A percentile compares a stretch with the other conserved stretches of the same genome.
phyloP scores from a whole-genome alignment of 2,329 filamentous ascomycete genomes.

The Westerdykella aurantiaca region DNA sequence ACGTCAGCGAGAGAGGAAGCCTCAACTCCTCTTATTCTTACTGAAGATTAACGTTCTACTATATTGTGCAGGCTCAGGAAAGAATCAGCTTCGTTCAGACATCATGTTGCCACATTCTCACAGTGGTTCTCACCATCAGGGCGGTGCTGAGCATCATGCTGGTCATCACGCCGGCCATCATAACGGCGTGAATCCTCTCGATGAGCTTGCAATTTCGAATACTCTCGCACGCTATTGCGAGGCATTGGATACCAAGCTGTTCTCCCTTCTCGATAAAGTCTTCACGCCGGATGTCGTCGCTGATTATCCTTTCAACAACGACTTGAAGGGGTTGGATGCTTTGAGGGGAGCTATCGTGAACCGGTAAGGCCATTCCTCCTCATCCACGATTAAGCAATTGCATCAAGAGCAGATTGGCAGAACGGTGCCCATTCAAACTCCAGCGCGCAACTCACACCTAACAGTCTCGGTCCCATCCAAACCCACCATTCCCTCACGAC shows the following conservation, averaged over 20 bases:
- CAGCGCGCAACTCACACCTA: background rate
- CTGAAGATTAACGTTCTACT: too few relatives aligned
- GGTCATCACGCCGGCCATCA: background rate
- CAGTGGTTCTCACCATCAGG: background rate
- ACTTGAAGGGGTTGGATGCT: slow-evolving; percentile 30
- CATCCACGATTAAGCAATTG: background rate
- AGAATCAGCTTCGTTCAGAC: background rate
- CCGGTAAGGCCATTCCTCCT: slow-evolving; percentile 18
- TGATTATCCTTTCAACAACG: slow-evolving; percentile 36
- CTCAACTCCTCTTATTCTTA: too few relatives aligned
- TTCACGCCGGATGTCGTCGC: slow-evolving; percentile 38
- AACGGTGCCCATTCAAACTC: background rate
- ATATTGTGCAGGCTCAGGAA: too few relatives aligned
- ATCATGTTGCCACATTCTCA: background rate
- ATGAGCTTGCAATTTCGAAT: slow-evolving; percentile 39
- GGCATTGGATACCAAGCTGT: slow-evolving; percentile 41
- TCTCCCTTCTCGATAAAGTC: slow-evolving; percentile 34
- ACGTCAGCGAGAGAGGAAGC: too few relatives aligned
- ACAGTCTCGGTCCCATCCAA: slow-evolving; percentile 36
- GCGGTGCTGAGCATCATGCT: background rate
- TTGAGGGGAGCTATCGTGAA: slow-evolving; percentile 31
- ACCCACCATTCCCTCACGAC: slow-evolving; percentile 43
- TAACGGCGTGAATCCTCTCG: slow-evolving; percentile 14
- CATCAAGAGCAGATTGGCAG: too few relatives aligned
- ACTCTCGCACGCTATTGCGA: slow-evolving; percentile 41